Percentiles rank a stretch among this genome's conserved stretches.
Evolutionary conservation across 345 rosid species (phyloP).

Genomic region (Camelina neglecta): DNA sequence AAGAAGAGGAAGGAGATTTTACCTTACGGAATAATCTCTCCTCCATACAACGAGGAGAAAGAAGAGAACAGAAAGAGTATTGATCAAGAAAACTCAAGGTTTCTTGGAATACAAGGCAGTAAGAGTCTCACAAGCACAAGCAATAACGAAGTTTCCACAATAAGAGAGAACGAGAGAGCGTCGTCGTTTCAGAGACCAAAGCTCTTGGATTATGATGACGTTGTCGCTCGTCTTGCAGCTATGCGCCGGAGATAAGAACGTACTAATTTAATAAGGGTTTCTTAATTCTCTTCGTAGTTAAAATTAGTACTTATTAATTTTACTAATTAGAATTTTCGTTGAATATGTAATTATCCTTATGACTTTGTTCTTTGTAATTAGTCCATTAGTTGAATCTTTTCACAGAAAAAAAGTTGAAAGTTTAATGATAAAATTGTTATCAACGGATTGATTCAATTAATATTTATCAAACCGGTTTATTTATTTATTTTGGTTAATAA

Average conservation of each 20-base stretch:
- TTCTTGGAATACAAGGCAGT: slow-evolving; percentile 35
- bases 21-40: slow-evolving; percentile 51
- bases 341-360: not conserved
- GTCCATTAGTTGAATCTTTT: slow-evolving; percentile 3
- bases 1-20: slow-evolving; percentile 39
- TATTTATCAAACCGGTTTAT: no score
- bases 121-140: slow-evolving; percentile 20
- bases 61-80: slow-evolving; percentile 17
- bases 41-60: slow-evolving; percentile 52
- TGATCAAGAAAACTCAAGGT: slow-evolving; percentile 45
- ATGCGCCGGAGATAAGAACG: slow-evolving; percentile 28
- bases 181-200: slow-evolving; percentile 16
- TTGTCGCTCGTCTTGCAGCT: slow-evolving; percentile 36
- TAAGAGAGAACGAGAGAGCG: slow-evolving; percentile 37
- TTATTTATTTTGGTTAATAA: no score
- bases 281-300: not conserved
- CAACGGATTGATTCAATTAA: no score
- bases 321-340: not conserved
- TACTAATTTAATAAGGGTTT: not conserved
- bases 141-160: not conserved
- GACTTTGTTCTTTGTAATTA: slow-evolving; percentile 9
- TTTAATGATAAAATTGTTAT: no score
- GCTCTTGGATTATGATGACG: slow-evolving; percentile 43
- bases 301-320: no score
- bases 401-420: no score